Base-by-base conservation (phyloP, 805 yeast species). In the Lipomyces mesembrius region DNA sequence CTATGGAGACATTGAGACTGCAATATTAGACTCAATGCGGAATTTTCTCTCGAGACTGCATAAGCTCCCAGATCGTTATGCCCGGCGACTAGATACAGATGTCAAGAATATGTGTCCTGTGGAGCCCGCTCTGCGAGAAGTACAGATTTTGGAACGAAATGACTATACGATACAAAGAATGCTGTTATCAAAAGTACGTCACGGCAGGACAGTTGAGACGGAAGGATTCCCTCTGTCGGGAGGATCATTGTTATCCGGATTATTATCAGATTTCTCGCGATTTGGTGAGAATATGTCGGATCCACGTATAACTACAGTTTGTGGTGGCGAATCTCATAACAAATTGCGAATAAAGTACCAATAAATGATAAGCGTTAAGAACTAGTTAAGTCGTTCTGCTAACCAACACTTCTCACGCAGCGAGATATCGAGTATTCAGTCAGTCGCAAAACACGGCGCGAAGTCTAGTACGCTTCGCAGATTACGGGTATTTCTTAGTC, bases 311-410 rank as follows among this genome's bases (percentile, higher is more conserved):
- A n/a, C 22, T 11, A 43, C 20, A 8, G 20, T 43, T 43, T n/a
- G 49, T 43, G 20, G 49, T 17, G 1, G 49, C n/a, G 49, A n/a
- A 8, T 7, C 22, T 43, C 20, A n/a, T 3, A 43, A n/a, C 22
- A n/a, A 17, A 53, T 58, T 51, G 27, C 57, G 58, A 20, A 49
- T 29, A 8, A 39, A 34, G 32, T 46, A 58, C 60, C 58, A 12
- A 12, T 17, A 22, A 7, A 20, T 12, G 34, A 49, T 39, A 20
- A 29, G 49, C 11, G 49, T 43, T 43, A 20, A 53, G 32, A 1
- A 11, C 11, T 20, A 25, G n/a, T 25, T 27, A 29, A 3, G 22
- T 17, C 12, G 20, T 14, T 3, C 9, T 43, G 49, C 49, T 43
- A 43, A 43, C 49, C 9, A 37, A 37, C 17, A 6, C 20, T n/a